Percentiles rank a stretch among this genome's conserved stretches.
Evolutionary conservation across 306 rosid genomes (phyloP).

Genomic region (Cicer yamashitae): DNA sequence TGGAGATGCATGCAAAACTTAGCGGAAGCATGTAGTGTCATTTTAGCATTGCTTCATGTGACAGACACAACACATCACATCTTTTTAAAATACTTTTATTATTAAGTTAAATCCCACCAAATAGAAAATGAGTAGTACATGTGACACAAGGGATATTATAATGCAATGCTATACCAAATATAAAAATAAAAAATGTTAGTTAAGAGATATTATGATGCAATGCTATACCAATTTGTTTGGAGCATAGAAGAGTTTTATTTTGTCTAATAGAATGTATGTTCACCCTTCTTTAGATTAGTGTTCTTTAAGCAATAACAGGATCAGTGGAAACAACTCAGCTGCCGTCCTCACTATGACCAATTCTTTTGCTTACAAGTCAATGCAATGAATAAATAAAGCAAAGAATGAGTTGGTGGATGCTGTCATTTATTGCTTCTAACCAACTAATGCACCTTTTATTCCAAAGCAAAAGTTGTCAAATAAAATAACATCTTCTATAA

Average conservation of each 20-base stretch:
- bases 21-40: no score
- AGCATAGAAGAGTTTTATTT: not conserved
- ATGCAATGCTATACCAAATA: not conserved
- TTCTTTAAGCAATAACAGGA: constrained; percentile 50
- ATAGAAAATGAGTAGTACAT: not conserved
- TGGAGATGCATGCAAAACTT: no score
- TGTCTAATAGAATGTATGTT: constrained; percentile 23
- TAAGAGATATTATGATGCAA: constrained; percentile 5
- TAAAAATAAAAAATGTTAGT: not conserved
- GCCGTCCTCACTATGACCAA: constrained; percentile 20
- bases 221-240: constrained; percentile 13
- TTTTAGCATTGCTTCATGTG: no score
- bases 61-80: no score
- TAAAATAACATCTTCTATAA: constrained; percentile 12
- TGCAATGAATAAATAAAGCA: constrained; percentile 46
- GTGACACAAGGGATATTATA: constrained; percentile 1
- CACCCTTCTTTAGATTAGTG: constrained; percentile 25
- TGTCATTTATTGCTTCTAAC: constrained; percentile 47
- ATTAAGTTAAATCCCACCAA: no score
- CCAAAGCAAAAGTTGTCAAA: constrained; percentile 45
- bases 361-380: constrained; percentile 41
- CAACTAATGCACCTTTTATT: constrained; percentile 49
- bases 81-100: no score
- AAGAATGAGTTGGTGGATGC: constrained; percentile 41
- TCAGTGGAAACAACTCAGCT: constrained; percentile 30